Evolutionary conservation across 2,329 filamentous ascomycete genomes (phyloP).

Genomic region (Exophiala oligosperma): DNA sequence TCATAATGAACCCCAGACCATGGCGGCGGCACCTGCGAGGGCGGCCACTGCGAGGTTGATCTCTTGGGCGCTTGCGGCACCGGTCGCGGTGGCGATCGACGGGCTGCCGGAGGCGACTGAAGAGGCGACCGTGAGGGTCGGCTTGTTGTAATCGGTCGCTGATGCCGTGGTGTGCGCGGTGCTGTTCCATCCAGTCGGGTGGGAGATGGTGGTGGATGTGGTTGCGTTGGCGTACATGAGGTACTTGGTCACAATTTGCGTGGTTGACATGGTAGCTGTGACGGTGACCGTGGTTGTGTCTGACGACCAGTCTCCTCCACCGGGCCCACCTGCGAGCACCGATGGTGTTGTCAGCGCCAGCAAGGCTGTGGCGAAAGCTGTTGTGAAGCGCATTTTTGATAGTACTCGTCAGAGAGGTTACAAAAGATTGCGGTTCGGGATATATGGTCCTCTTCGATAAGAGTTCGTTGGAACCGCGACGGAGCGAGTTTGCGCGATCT

Average conservation of each 20-base stretch:
- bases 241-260: slow-evolving; percentile 24
- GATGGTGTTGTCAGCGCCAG: slow-evolving; percentile 14
- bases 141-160: slow-evolving; percentile 10
- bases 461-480: neutral
- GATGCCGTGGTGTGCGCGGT: slow-evolving; percentile 5
- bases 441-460: neutral
- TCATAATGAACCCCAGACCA: slow-evolving; percentile 26
- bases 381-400: slow-evolving; percentile 22
- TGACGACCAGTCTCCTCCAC: slow-evolving; percentile 14
- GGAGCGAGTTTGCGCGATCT: neutral
- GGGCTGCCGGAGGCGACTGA: slow-evolving; percentile 9
- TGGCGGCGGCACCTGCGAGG: slow-evolving; percentile 23
- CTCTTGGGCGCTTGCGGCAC: slow-evolving; percentile 20
- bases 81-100: slow-evolving; percentile 21
- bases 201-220: slow-evolving; percentile 7
- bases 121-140: slow-evolving; percentile 15
- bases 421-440: neutral
- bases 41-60: slow-evolving; percentile 23
- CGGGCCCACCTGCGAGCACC: slow-evolving; percentile 10
- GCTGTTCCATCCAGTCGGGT: slow-evolving; percentile 13
- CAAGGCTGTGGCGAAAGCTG: slow-evolving; percentile 14
- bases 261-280: slow-evolving; percentile 22
- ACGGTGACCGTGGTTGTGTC: slow-evolving; percentile 18
- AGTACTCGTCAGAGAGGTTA: too few species aligned
- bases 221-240: slow-evolving; percentile 21